Base-by-base conservation (phyloP, 495 filamentous ascomycete species). In the Aspergillus sclerotioniger region DNA sequence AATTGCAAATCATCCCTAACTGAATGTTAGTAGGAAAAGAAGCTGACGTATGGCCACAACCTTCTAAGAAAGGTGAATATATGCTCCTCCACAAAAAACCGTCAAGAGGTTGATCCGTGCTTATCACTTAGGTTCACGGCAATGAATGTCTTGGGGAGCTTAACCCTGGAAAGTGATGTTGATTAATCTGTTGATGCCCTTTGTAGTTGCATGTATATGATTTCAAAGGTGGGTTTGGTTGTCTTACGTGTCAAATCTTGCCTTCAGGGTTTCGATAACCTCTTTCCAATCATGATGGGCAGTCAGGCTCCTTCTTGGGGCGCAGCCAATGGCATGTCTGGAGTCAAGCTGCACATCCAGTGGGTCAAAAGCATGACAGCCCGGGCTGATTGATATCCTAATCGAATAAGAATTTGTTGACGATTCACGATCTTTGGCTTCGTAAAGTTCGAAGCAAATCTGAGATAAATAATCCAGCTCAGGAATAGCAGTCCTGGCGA, bases 391-490 rank as follows among this genome's bases (percentile, higher is more conserved):
- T 15, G 91, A 94, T 66, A 98, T 95, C 45, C 93, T 86, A 68
- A 98, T 98, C 61, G 88, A 92, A 73, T 98, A 98, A 44, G 88
- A 90, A 70, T 91, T 96, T 6, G 82, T 82, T 47, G 81, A 83
- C 4, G 82, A 82, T 35, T 87, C 84, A 51, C 84, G 85, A 60
- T 93, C 90, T 66, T 91, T 89, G 50, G 90, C 90, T 71, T 98
- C 94, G 73, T 98, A 98, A 51, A 98, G 81, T 74, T 98, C 94
- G 63, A 98, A 98, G 69, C 89, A 93, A 64, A 98, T 96, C 68
- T 96, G 91, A 28, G 88, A 92, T n/a, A 98, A 83, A 71, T 98
- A 98, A 69, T 98, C 94, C 47, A 98, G 83, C 69, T 98, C 94
- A 0, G 94, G 94, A 61, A 98, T 98, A 29, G 90, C 90, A 65